Base-by-base conservation (phyloP, 2,329 filamentous ascomycete genomes). In the Fusarium sp. region DNA sequence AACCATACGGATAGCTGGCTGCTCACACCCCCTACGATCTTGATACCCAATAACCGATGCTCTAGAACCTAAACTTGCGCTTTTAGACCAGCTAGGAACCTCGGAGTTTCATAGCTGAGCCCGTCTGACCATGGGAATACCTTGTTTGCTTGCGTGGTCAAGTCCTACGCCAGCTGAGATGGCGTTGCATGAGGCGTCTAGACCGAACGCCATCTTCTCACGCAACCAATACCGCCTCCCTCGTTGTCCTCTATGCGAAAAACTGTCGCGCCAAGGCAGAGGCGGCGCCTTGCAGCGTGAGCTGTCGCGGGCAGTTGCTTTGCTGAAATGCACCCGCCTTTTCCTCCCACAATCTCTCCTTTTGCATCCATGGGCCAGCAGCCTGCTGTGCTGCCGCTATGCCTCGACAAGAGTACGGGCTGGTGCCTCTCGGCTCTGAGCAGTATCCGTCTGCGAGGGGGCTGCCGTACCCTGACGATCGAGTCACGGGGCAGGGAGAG, bases 331-430 rank as follows among this genome's bases (percentile, higher is more conserved):
- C 9, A 14, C 32, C n/a, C n/a, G 30, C 52, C 30, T 34, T 30
- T 8, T 25, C 10, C 23, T 58, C 20, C 14, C 34, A 9, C 13
- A n/a, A 25, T n/a, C 20, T 25, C 9, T 25, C 34, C 34, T 2
- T 16, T 35, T 18, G 13, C 34, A 27, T 39, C 25, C 23, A 52
- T 37, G 56, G 56, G 35, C 48, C 18, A 57, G n/a, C 52, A 57
- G 37, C 27, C 37, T 60, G 20, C 57, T 32, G 35, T 39, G 37
- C 34, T 27, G 56, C 56, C 34, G 25, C 23, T 37, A 60, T 60
- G 57, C 25, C 23, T 43, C 37, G 18, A 43, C 57, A 60, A 27
- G 57, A 60, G 37, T 60, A 60, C n/a, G 57, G 57, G 25, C 57
- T 43, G 25, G 35, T 60, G 57, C 57, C 57, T 11, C 23, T 43